Percentiles rank a stretch among this genome's conserved stretches.
Conservation (phyloP, 2,329 filamentous ascomycete species). For the Colletotrichum filicis region DNA sequence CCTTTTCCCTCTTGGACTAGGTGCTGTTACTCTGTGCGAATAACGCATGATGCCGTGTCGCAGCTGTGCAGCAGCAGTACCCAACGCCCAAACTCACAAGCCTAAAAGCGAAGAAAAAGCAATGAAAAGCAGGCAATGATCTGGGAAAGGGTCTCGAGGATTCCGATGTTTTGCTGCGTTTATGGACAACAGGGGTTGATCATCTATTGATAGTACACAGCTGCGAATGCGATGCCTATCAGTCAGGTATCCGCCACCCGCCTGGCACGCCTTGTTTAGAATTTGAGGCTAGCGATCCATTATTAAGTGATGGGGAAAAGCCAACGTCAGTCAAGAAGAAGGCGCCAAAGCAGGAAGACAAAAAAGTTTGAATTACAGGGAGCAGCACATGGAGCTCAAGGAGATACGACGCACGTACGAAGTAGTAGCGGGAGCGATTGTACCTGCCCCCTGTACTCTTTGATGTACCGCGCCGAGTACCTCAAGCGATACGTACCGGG, state of each 20-base stretch:
- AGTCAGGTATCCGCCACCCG: too few relatives aligned
- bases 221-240: neutral
- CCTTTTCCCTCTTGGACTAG: neutral
- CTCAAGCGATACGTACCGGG: conserved; percentile 11
- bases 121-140: conserved; percentile 1
- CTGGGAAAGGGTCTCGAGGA: neutral
- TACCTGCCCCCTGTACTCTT: neutral
- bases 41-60: conserved; percentile 1
- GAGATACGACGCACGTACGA: too few relatives aligned
- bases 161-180: neutral
- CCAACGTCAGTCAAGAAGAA: neutral
- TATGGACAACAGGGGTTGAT: neutral
- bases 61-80: neutral
- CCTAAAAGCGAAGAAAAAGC: conserved; percentile 1
- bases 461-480: conserved; percentile 1
- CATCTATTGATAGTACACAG: neutral
- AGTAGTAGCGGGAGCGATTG: neutral
- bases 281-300: conserved; percentile 5
- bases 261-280: neutral
- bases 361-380: neutral
- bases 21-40: neutral
- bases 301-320: neutral
- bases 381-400: neutral
- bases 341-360: neutral
- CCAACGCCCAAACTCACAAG: neutral